Percentiles rank a stretch among this genome's conserved stretches.
Evolutionary conservation across 2,329 filamentous ascomycete genomes (phyloP).

Genomic region (Phaeosphaeriaceae sp.): DNA sequence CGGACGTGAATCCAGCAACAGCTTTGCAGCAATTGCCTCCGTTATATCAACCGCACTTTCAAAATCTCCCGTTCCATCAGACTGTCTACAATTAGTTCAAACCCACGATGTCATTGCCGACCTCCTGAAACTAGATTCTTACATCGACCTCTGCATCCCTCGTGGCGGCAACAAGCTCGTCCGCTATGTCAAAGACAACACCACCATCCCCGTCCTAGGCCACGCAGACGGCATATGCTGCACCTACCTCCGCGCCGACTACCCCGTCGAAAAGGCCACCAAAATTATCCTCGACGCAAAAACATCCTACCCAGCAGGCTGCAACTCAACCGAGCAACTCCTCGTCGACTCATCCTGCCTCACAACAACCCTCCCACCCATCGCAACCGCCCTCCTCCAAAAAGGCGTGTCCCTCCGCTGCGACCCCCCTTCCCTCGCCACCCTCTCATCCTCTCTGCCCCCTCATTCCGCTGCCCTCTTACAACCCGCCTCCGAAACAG

Average conservation of each 20-base stretch:
- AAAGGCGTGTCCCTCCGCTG: conserved; percentile 85
- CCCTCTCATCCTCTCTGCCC: conserved; percentile 60
- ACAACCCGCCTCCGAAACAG: conserved; percentile 69
- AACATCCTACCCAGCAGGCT: conserved; percentile 91
- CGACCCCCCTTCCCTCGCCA: conserved; percentile 71
- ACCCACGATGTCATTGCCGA: conserved; percentile 89
- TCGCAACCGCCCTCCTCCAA: conserved; percentile 74
- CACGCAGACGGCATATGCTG: conserved; percentile 94
- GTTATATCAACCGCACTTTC: conserved; percentile 82
- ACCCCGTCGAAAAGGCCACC: conserved; percentile 72
- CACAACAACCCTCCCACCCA: conserved; percentile 68
- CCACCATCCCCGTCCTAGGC: conserved; percentile 92
- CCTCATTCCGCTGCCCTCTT: conserved; percentile 56
- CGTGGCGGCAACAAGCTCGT: conserved; percentile 90
- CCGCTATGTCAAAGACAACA: conserved; percentile 85
- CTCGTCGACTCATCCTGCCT: conserved; percentile 79
- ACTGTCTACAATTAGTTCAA: conserved; percentile 90
- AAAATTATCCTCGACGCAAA: conserved; percentile 89
- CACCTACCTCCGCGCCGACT: conserved; percentile 82
- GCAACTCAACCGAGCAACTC: conserved; percentile 92
- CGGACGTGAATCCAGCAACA: conserved; percentile 93
- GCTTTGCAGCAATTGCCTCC: conserved; percentile 88
- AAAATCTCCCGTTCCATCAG: conserved; percentile 77
- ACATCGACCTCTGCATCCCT: conserved; percentile 95
- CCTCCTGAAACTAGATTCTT: conserved; percentile 81